Evolutionary conservation across 768 basidiomycete genomes (phyloP), one percentile per base, ranked within the genome.

Genomic region (Cystobasidium tubakii): DNA sequence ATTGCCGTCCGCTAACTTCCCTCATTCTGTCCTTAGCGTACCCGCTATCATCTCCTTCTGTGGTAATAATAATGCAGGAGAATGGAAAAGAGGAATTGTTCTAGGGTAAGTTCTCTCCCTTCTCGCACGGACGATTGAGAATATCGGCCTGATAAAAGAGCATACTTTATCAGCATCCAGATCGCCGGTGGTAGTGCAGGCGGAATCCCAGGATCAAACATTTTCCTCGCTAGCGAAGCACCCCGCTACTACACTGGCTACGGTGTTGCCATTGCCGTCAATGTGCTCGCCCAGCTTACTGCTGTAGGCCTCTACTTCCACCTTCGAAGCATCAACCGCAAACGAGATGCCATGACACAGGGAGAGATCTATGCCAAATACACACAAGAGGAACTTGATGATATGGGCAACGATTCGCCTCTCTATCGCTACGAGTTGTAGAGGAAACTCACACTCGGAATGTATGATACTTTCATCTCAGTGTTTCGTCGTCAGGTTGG

Each of bases 361-460:
- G 63, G 39, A 3, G 63, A 65, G 33, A 65, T 65, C 4, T 42
- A 31, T 15, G 27, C 63, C 7, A 65, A 65, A 29, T 46, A 65
- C 25, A 36, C 63, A 12, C 27, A 34, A 15, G 63, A 65, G 15
- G 31, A 65, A 46, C 25, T 65, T 12, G 63, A 42, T 33, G 39
- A 42, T 17, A 42, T 65, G 63, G 63, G 63, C 21, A 46, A 65
- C 36, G 21, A 46, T 23, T 65, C 63, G 9, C 63, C 63, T 6
- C 63, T 65, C 10, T 65, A 31, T 43, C 36, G 63, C 36, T 65
- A 65, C 63, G 44, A 42, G 36, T 36, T 65, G n/a, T 50, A 50
- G n/a, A 3, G 7, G 7, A 42, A 7, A 42, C n/a, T n/a, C n/a
- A n/a, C n/a, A n/a, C n/a, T n/a, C n/a, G n/a, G n/a, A n/a, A n/a